Evolutionary conservation across 257 asterid species (phyloP).

Genomic region (Striga asiatica): DNA sequence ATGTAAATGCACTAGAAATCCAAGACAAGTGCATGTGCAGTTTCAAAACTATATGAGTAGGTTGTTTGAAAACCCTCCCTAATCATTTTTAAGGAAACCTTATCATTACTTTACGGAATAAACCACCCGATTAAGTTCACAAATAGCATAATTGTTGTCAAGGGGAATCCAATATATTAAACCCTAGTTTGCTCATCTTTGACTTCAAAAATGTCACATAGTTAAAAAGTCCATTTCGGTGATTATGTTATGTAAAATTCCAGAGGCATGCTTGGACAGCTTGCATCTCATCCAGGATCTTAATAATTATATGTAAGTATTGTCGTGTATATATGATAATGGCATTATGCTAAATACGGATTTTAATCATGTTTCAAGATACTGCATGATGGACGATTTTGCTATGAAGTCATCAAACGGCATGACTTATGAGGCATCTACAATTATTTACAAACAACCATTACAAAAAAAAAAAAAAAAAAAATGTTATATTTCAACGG

Average conservation of each 20-base stretch:
- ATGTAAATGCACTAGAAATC: slow-evolving; percentile 2
- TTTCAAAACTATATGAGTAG: slow-evolving; percentile 22
- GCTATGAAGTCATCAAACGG: no score
- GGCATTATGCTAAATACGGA: no score
- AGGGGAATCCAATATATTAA: slow-evolving; percentile 8
- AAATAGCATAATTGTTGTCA: slow-evolving; percentile 7
- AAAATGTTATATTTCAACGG: no score
- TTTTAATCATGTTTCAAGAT: no score
- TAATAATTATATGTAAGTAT: no score
- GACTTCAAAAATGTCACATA: neutral
- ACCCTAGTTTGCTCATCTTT: neutral
- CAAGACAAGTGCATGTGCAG: slow-evolving; percentile 8
- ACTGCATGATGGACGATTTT: no score
- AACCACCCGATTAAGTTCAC: neutral
- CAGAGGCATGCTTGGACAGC: neutral
- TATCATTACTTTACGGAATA: slow-evolving; percentile 8
- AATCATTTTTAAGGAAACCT: slow-evolving; percentile 20
- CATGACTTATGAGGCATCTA: no score
- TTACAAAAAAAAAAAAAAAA: no score
- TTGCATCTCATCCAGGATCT: neutral
- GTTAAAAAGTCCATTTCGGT: slow-evolving; percentile 1
- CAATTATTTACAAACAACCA: no score
- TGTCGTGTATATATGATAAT: no score
- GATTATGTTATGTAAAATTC: neutral
- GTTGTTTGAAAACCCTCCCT: slow-evolving; percentile 15